phyloP scores from a whole-genome alignment of 495 filamentous ascomycete species.

The Cenococcum geophilum region DNA sequence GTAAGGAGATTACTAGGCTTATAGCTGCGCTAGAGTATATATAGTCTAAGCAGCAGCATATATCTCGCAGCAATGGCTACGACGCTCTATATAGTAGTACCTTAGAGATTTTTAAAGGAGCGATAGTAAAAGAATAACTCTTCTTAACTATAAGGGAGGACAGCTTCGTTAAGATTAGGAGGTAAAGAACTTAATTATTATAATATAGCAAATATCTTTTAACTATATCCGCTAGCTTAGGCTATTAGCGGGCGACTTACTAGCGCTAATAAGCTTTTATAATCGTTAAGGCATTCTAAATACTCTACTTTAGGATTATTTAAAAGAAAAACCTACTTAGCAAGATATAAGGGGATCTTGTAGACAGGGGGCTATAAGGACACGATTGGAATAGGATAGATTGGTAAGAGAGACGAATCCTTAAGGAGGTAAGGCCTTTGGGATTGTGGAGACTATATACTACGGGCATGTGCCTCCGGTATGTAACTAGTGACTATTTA shows the following conservation, averaged over 20 bases:
- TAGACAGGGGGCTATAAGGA: too few species aligned
- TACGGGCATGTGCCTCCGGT: too few species aligned
- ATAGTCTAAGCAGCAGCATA: too few species aligned
- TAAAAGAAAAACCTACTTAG: too few species aligned
- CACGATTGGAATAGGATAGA: too few species aligned
- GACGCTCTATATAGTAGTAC: constrained; percentile 36
- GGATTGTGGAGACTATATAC: too few species aligned
- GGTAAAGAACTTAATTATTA: too few species aligned
- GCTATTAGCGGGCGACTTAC: constrained; percentile 14
- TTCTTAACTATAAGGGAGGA: constrained; percentile 37
- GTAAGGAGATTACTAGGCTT: neutral
- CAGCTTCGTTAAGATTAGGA: constrained; percentile 40
- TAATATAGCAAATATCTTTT: too few species aligned
- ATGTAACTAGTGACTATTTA: too few species aligned
- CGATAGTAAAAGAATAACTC: constrained; percentile 36
- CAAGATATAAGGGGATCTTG: too few species aligned
- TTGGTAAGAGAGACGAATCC: too few species aligned
- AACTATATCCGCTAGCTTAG: constrained; percentile 37
- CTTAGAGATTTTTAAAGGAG: constrained; percentile 37
- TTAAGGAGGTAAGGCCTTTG: too few species aligned
- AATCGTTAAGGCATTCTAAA: constrained; percentile 19
- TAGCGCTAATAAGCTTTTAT: constrained; percentile 23
- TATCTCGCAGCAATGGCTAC: constrained; percentile 5
- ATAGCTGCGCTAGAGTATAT: constrained; percentile 6
- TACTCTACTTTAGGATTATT: constrained; percentile 4